Evolutionary conservation across 2,329 filamentous ascomycete species (phyloP), one percentile per base, ranked within the genome.

Genomic region (Thielaviopsis ethacetica): DNA sequence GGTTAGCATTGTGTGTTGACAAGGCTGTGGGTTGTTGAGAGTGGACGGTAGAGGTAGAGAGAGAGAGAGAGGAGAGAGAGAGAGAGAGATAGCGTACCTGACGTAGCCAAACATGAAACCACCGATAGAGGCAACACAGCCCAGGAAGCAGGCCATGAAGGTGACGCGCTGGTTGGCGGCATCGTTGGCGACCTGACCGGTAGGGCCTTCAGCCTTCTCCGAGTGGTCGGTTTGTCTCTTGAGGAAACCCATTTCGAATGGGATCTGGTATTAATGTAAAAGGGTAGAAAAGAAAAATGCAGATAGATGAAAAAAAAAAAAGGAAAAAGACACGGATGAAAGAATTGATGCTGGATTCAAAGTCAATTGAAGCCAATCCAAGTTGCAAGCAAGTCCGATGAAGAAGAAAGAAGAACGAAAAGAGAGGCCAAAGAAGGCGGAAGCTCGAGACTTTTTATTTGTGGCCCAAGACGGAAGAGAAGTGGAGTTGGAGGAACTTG

Each of bases 81-180:
- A 38, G 50, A 44, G 12, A 19, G 9, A 19, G 17, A 19, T 21
- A 27, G 63, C 71, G 47, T 71, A 79, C 77, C 76, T 74, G 66
- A 76, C 70, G 69, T 80, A 79, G 6, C 79, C 79, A 62, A 81
- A 81, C 66, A 81, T 77, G 70, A 81, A 75, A 57, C 79, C 74
- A 63, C 78, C 77, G 58, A 80, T 73, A 62, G 75, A 79, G 61
- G 77, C 76, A 44, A 79, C 72, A 3, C 71, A 64, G 34, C 77
- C 78, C 34, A 81, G 70, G 59, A 76, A 70, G 63, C 72, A 67
- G n/a, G 76, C 75, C 10, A 73, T 60, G 41, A 71, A 61, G 41
- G 73, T 76, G 44, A 73, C 58, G 26, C 64, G 68, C 53, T 71
- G 64, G 54, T 66, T 59, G 49, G 62, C 59, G 27, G 12, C 53